Conservation (phyloP, 2,329 filamentous ascomycete genomes). For the Stromatinia cepivora region DNA sequence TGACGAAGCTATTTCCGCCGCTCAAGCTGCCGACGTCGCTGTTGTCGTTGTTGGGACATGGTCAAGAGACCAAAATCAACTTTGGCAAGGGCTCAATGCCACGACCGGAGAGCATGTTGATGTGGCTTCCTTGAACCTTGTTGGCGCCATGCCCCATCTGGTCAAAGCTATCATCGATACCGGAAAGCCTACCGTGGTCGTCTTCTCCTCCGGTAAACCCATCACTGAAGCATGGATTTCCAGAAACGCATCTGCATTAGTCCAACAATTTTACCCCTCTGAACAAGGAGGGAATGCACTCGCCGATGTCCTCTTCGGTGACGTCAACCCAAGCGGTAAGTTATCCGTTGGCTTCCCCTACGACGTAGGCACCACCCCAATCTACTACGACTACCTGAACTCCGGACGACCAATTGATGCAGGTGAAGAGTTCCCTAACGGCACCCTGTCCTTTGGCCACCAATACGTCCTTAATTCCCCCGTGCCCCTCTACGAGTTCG, state of each 20-base stretch:
- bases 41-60: conserved; percentile 75
- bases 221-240: conserved; percentile 74
- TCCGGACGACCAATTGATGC: conserved; percentile 74
- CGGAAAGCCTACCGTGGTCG: conserved; percentile 73
- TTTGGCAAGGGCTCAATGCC: conserved; percentile 70
- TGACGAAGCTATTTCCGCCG: conserved; percentile 62
- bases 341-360: conserved; percentile 72
- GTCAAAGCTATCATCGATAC: conserved; percentile 67
- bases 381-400: conserved; percentile 73
- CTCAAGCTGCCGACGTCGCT: conserved; percentile 67
- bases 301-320: conserved; percentile 75
- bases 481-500: conserved; percentile 79
- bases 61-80: conserved; percentile 66
- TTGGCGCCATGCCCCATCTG: conserved; percentile 68
- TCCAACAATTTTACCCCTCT: conserved; percentile 75
- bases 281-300: conserved; percentile 83
- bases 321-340: conserved; percentile 66
- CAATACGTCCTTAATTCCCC: conserved; percentile 80
- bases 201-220: conserved; percentile 80
- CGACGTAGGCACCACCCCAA: conserved; percentile 64
- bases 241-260: conserved; percentile 60
- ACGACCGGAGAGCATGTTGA: conserved; percentile 77
- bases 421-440: conserved; percentile 71
- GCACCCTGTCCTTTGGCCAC: conserved; percentile 79
- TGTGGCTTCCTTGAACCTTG: conserved; percentile 60